Evolutionary conservation across 1,284 basidiomycete species (phyloP).

Genomic region (Leucoagaricus sp.): DNA sequence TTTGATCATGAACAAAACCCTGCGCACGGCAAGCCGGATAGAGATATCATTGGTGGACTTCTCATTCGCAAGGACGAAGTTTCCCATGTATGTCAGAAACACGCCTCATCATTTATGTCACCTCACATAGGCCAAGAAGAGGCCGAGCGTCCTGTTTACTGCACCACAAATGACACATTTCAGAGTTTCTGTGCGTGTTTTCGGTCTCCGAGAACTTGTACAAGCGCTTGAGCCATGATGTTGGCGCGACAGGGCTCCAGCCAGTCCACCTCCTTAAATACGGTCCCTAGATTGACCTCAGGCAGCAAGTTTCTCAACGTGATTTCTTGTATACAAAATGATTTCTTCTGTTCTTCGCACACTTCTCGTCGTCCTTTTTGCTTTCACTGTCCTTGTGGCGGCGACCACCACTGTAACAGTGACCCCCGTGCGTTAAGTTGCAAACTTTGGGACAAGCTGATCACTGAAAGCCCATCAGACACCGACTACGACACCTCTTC

Average conservation of each 20-base stretch:
- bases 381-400: conserved; percentile 7
- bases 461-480: no score
- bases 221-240: not conserved
- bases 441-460: no score
- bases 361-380: not conserved
- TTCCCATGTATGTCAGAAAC: conserved; percentile 3
- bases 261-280: not conserved
- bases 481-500: conserved; percentile 10
- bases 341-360: conserved; percentile 1
- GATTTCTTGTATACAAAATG: not conserved
- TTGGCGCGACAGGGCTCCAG: not conserved
- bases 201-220: not conserved
- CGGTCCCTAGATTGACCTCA: not conserved
- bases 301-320: not conserved
- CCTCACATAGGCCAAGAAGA: not conserved
- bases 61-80: not conserved
- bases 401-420: conserved; percentile 21
- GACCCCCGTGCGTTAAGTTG: conserved; percentile 18
- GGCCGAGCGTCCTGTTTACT: not conserved
- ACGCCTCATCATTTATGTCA: not conserved
- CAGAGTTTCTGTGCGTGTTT: not conserved
- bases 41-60: not conserved
- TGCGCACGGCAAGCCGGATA: no score
- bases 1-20: no score
- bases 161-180: not conserved